Conservation (phyloP, 2,329 filamentous ascomycete genomes). For the Curvularia lunata region DNA sequence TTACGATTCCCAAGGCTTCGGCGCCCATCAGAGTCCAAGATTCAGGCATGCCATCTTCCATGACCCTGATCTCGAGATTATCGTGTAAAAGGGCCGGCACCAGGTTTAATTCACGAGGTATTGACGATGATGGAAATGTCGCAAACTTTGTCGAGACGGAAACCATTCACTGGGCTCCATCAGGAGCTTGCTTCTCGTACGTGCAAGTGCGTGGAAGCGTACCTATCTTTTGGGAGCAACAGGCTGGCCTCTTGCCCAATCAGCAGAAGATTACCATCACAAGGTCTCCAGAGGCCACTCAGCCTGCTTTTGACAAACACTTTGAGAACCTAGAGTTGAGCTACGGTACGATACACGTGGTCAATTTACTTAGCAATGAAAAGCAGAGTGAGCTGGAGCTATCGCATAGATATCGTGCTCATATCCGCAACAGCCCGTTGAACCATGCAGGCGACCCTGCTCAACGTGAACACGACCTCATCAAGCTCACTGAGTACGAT, state of each 20-base stretch:
- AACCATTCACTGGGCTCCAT: conserved; percentile 85
- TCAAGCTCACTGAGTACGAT: conserved; percentile 88
- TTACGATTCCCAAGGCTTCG: conserved; percentile 79
- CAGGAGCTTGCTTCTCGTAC: conserved; percentile 84
- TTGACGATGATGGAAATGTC: conserved; percentile 96
- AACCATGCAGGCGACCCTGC: conserved; percentile 63
- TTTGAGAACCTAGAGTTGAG: conserved; percentile 84
- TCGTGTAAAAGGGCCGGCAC: conserved; percentile 92
- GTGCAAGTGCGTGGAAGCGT: conserved; percentile 91
- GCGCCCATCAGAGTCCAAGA: conserved; percentile 71
- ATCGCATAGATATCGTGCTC: conserved; percentile 77
- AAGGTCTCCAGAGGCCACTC: conserved; percentile 84
- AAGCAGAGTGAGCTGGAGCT: conserved; percentile 88
- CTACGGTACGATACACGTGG: conserved; percentile 89
- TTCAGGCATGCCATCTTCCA: conserved; percentile 77
- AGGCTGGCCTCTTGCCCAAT: conserved; percentile 82
- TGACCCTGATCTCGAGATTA: conserved; percentile 89
- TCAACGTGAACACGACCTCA: conserved; percentile 70
- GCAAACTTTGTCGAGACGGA: conserved; percentile 99
- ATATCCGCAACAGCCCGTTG: conserved; percentile 76
- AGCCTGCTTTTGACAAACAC: conserved; percentile 94
- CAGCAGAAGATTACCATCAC: conserved; percentile 95
- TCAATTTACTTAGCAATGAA: conserved; percentile 90
- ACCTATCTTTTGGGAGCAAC: conserved; percentile 96
- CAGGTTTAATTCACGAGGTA: conserved; percentile 94